Conservation (phyloP, 164 flowering plant species). For the Houttuynia cordata region DNA sequence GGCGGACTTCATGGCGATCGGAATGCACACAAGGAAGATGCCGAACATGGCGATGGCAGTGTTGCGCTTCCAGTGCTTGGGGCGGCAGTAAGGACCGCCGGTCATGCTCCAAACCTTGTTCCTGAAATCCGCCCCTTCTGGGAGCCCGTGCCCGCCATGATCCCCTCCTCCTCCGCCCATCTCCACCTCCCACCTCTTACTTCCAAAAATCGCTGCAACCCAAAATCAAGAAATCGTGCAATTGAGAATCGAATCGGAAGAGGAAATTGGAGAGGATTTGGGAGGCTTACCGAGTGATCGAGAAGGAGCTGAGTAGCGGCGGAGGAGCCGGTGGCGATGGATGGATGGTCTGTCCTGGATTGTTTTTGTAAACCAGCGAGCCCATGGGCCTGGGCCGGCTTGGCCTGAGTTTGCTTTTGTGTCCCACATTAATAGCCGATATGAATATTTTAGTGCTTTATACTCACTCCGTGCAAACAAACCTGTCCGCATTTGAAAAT, state of each 20-base stretch:
- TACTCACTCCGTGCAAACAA: too few species aligned
- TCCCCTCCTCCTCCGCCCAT: conserved; percentile 56
- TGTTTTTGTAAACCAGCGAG: too few species aligned
- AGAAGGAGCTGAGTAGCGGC: too few species aligned
- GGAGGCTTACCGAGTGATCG: too few species aligned
- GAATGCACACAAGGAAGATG: conserved; percentile 69
- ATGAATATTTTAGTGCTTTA: too few species aligned
- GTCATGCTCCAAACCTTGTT: conserved; percentile 80
- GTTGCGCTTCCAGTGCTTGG: conserved; percentile 87
- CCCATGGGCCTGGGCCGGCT: too few species aligned
- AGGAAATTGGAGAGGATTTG: too few species aligned
- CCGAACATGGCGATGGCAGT: conserved; percentile 89
- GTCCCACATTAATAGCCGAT: too few species aligned
- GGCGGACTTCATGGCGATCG: conserved; percentile 84
- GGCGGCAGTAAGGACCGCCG: conserved; percentile 90
- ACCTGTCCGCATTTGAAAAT: too few species aligned
- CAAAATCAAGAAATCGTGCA: neutral
- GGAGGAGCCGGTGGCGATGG: too few species aligned
- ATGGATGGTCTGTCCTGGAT: too few species aligned
- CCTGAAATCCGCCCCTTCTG: conserved; percentile 57
- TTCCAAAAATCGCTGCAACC: neutral
- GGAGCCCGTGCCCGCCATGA: conserved; percentile 44
- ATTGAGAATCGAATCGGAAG: neutral
- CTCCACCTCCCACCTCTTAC: neutral
- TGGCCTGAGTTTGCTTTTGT: too few species aligned